phyloP scores from a whole-genome alignment of 2,329 filamentous ascomycete genomes.

The Fonsecaea nubica region DNA sequence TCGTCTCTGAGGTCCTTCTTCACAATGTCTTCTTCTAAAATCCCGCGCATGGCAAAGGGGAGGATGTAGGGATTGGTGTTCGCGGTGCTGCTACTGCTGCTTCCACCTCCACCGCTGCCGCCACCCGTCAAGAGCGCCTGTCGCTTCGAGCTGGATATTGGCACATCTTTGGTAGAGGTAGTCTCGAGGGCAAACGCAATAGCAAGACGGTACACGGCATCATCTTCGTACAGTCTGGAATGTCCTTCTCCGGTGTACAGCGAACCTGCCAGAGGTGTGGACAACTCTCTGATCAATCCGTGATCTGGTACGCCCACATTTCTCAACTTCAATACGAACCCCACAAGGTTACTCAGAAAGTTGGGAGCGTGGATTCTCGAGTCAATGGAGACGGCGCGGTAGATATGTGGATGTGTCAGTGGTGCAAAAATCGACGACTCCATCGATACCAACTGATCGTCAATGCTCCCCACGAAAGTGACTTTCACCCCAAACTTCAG shows the following conservation, averaged over 20 bases:
- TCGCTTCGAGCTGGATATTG: constrained; percentile 56
- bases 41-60: constrained; percentile 92
- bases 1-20: constrained; percentile 79
- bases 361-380: constrained; percentile 89
- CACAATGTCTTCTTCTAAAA: constrained; percentile 90
- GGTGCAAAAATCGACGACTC: constrained; percentile 91
- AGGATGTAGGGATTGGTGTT: constrained; percentile 80
- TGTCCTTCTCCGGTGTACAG: constrained; percentile 93
- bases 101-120: not conserved
- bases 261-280: constrained; percentile 84
- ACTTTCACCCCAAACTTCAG: constrained; percentile 81
- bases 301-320: constrained; percentile 94
- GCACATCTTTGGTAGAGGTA: constrained; percentile 57
- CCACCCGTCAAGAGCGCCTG: constrained; percentile 43
- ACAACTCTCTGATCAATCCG: constrained; percentile 88
- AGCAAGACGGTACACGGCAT: constrained; percentile 80
- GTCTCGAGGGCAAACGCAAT: constrained; percentile 77
- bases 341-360: constrained; percentile 90
- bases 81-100: constrained; percentile 33
- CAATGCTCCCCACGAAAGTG: constrained; percentile 90
- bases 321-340: constrained; percentile 89
- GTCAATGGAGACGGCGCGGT: constrained; percentile 94
- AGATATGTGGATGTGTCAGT: constrained; percentile 88
- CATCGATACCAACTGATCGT: constrained; percentile 93
- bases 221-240: constrained; percentile 89